Conservation (phyloP, 2,329 filamentous ascomycete species). For the Emergomyces africanus region DNA sequence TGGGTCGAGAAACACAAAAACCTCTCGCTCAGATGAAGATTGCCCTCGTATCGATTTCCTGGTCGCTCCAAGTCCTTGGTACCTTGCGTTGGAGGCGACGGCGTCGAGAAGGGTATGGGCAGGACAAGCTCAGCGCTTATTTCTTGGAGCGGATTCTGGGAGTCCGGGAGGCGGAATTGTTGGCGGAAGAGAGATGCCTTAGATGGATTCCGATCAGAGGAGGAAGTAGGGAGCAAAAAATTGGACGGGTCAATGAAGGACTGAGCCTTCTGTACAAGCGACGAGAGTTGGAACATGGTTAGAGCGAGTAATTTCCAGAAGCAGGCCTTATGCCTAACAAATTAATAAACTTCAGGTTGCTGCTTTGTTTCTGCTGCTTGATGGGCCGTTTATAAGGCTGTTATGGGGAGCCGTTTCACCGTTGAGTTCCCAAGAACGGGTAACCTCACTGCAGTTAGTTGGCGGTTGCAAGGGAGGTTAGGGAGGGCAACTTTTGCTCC, state of each 20-base stretch:
- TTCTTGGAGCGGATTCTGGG: conserved; percentile 87
- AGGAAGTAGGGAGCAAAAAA: conserved; percentile 58
- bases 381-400: background rate
- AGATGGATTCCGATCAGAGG: conserved; percentile 68
- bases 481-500: background rate
- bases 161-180: conserved; percentile 88
- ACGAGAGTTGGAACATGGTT: conserved; percentile 53
- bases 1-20: conserved; percentile 97
- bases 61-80: conserved; percentile 43
- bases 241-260: conserved; percentile 85
- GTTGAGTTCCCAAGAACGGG: background rate
- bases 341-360: background rate
- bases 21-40: conserved; percentile 84
- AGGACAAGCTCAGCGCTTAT: conserved; percentile 94
- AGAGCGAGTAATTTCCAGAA: background rate
- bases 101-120: conserved; percentile 48
- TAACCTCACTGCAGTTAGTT: no score
- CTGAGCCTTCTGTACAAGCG: conserved; percentile 89
- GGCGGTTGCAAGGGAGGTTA: background rate
- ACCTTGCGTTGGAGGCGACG: conserved; percentile 40
- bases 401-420: background rate
- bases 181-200: conserved; percentile 88
- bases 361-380: background rate
- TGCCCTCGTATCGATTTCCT: conserved; percentile 82
- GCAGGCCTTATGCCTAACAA: background rate